A percentile compares a stretch with the other conserved stretches of the same genome.
Evolutionary conservation across 441 rosid species (phyloP).

Genomic region (Capsella rubella): DNA sequence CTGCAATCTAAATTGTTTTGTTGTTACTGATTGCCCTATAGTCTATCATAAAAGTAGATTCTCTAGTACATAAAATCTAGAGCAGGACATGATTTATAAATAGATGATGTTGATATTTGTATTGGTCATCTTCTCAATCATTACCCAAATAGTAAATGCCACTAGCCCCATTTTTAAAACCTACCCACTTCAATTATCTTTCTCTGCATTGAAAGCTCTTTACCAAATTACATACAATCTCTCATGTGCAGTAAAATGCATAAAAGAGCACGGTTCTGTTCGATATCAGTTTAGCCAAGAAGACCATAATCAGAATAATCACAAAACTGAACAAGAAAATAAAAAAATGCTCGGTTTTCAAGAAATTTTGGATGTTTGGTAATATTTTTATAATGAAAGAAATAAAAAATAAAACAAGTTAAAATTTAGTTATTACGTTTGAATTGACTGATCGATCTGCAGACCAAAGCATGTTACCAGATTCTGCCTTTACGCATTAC

Average conservation of each 20-base stretch:
- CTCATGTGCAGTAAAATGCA: conserved; percentile 6
- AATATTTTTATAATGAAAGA: not conserved
- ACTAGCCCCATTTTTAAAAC: conserved; percentile 30
- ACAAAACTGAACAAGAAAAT: not conserved
- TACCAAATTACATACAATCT: not conserved
- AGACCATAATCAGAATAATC: not conserved
- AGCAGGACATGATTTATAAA: conserved; percentile 2
- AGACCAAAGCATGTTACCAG: conserved; percentile 45
- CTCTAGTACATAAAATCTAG: conserved; percentile 38
- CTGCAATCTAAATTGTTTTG: conserved; percentile 7
- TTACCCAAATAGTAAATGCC: conserved; percentile 41
- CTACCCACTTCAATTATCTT: conserved; percentile 29
- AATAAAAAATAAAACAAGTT: not conserved
- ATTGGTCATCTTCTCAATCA: conserved; percentile 37
- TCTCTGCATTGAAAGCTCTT: conserved; percentile 19
- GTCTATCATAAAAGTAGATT: conserved; percentile 29
- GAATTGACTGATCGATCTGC: conserved; percentile 42
- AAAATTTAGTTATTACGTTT: conserved; percentile 4
- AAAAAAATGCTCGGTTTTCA: conserved; percentile 2
- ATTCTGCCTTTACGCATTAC: conserved; percentile 44
- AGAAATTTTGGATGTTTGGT: conserved; percentile 5
- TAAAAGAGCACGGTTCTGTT: not conserved
- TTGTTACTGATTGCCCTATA: conserved; percentile 1
- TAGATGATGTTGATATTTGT: conserved; percentile 26
- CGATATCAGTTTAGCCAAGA: not conserved